Evolutionary conservation across 169 alveolate genomes (phyloP), one percentile per base, ranked within the genome.

Genomic region (Cyclospora cayetanensis): DNA sequence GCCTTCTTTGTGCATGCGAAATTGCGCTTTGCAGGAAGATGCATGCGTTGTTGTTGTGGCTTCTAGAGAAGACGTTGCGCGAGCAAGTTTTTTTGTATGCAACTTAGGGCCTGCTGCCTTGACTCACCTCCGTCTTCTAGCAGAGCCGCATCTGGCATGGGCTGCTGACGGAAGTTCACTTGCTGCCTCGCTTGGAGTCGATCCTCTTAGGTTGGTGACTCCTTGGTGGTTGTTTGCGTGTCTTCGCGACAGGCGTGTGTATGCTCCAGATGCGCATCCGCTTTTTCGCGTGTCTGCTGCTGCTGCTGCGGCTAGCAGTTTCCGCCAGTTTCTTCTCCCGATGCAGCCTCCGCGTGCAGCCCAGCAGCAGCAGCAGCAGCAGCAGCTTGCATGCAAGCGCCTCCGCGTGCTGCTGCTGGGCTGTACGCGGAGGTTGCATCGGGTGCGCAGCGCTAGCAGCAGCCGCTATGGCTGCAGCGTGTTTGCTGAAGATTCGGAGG

Each of bases 271-370:
- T 18, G 76, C 89, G 11, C 89, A 80, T 52, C 37, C 53, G 18
- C 89, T 80, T 31, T 80, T 80, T 39, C 70, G 89, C 46, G 89
- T 52, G n/a, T 80, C 89, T n/a, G 76, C 89, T 34, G 89, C 89
- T 0, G n/a, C n/a, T n/a, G n/a, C n/a, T n/a, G n/a, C n/a, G n/a
- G n/a, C n/a, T n/a, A n/a, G n/a, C n/a, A n/a, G n/a, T n/a, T n/a
- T n/a, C n/a, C n/a, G n/a, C n/a, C n/a, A n/a, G n/a, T n/a, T n/a
- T n/a, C 89, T 80, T 9, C 46, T 37, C n/a, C 89, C 27, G 43
- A 50, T 74, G 20, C 70, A 80, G n/a, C 89, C 89, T 18, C 89
- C 89, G 42, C 89, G 46, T 35, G 31, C 41, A 65, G 25, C 20
- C 35, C 74, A 60, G 74, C 74, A 12, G 74, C 74, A 60, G 74